phyloP scores from a whole-genome alignment of 495 filamentous ascomycete species.

The Penicillium simplicissimum region DNA sequence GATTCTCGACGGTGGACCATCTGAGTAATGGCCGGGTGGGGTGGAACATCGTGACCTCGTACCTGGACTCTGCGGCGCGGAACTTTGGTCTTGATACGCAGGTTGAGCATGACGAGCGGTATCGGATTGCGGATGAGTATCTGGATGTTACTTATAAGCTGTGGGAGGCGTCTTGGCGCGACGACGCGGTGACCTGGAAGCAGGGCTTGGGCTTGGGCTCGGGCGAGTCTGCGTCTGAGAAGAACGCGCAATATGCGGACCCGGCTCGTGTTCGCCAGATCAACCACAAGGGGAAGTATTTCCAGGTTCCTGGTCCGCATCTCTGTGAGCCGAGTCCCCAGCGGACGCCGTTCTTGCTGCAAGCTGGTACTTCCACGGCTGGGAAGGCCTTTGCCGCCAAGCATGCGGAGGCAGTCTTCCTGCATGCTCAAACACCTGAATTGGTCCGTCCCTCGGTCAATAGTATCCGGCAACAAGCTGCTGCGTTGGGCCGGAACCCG shows the following conservation, averaged over 20 bases:
- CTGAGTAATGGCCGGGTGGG: constrained; percentile 63
- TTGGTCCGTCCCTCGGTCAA: constrained; percentile 47
- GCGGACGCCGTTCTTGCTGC: constrained; percentile 64
- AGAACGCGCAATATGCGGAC: constrained; percentile 50
- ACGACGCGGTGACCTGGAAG: constrained; percentile 56
- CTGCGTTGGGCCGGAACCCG: constrained; percentile 44
- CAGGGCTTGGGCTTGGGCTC: constrained; percentile 34
- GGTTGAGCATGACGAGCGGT: constrained; percentile 65
- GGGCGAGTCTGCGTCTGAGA: background rate
- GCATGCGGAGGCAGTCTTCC: constrained; percentile 55
- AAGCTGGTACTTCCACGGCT: constrained; percentile 62
- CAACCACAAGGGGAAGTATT: constrained; percentile 67
- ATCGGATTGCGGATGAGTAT: constrained; percentile 68
- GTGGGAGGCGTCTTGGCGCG: constrained; percentile 65
- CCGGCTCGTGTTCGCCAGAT: constrained; percentile 60
- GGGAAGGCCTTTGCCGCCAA: constrained; percentile 65
- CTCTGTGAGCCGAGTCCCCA: constrained; percentile 66
- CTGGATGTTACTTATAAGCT: constrained; percentile 68
- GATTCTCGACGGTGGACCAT: constrained; percentile 67
- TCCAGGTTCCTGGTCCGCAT: constrained; percentile 63
- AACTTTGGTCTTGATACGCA: constrained; percentile 62
- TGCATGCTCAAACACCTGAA: constrained; percentile 51
- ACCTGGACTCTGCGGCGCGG: constrained; percentile 63
- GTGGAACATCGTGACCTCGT: constrained; percentile 70
- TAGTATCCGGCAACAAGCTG: constrained; percentile 49